phyloP scores from a whole-genome alignment of 225 moss, liverwort and hornwort genomes.

The Polytrichum formosum region DNA sequence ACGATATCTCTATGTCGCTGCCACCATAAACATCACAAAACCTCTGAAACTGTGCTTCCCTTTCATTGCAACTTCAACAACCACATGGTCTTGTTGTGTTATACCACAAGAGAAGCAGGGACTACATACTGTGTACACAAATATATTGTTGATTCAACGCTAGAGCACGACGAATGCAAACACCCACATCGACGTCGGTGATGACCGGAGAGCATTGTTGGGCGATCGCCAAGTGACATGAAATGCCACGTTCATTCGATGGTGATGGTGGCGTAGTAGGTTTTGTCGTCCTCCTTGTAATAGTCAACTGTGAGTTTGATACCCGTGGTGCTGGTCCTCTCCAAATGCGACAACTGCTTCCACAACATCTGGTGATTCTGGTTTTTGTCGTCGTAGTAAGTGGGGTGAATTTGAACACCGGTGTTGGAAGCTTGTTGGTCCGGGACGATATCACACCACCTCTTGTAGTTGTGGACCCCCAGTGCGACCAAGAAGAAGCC shows the following conservation, averaged over 20 bases:
- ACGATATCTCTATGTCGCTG: no score
- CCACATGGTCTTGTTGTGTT: no score
- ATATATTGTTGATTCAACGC: no score
- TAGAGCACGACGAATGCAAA: no score
- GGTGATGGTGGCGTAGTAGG: not conserved
- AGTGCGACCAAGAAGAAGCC: constrained; percentile 11
- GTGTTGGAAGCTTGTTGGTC: not conserved
- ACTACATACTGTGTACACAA: no score
- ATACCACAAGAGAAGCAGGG: no score
- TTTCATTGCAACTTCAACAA: no score
- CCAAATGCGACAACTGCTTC: not conserved
- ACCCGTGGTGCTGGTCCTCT: not conserved
- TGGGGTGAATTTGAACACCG: constrained; percentile 2
- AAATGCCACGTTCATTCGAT: not conserved
- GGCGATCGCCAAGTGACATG: not conserved
- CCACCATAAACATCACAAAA: no score
- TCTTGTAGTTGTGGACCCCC: constrained; percentile 20
- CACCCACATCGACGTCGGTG: not conserved
- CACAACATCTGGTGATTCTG: not conserved
- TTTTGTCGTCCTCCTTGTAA: constrained; percentile 1
- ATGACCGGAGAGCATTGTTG: not conserved
- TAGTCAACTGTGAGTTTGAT: not conserved
- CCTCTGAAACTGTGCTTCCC: no score
- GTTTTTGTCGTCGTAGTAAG: not conserved
- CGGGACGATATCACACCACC: constrained; percentile 16